These are phyloP conservation scores for Solidago caesia DNA, from an alignment of 129 eudicot species.

Conservation along the genomic window DNA sequence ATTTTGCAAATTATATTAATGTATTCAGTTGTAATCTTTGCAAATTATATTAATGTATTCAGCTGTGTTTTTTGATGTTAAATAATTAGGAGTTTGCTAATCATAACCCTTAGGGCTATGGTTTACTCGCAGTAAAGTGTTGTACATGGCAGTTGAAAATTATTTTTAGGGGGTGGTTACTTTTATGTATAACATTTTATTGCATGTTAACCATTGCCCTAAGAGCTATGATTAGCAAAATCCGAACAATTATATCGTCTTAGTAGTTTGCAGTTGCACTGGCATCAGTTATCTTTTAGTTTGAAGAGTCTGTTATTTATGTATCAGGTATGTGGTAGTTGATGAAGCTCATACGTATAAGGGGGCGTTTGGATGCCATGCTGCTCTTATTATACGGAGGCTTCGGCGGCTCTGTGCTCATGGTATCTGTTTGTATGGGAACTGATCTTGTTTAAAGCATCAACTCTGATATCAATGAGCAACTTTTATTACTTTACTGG, in stretches of 20 bases:
- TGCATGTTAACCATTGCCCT: no score
- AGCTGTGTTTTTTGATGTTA: not conserved
- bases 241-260: not conserved
- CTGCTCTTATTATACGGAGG: conserved; percentile 84
- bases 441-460: not conserved
- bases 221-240: no score
- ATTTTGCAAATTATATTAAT: conserved; percentile 14
- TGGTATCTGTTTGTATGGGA: conserved; percentile 40
- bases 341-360: conserved; percentile 96
- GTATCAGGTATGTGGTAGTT: conserved; percentile 66
- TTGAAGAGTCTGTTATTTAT: not conserved
- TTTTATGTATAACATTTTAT: no score
- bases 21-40: not conserved
- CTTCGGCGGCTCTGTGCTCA: conserved; percentile 84
- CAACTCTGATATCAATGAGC: not conserved
- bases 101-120: no score
- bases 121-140: no score
- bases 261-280: conserved; percentile 4
- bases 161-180: no score
- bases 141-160: no score
- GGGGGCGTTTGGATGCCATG: conserved; percentile 96
- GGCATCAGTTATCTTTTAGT: not conserved
- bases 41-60: not conserved
- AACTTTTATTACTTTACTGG: not conserved
- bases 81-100: no score